A percentile compares a stretch with the other conserved stretches of the same genome.
These are phyloP conservation scores for Beauveria caledonica DNA, from an alignment of 2,329 filamentous ascomycete genomes.

Conservation along the genomic window DNA sequence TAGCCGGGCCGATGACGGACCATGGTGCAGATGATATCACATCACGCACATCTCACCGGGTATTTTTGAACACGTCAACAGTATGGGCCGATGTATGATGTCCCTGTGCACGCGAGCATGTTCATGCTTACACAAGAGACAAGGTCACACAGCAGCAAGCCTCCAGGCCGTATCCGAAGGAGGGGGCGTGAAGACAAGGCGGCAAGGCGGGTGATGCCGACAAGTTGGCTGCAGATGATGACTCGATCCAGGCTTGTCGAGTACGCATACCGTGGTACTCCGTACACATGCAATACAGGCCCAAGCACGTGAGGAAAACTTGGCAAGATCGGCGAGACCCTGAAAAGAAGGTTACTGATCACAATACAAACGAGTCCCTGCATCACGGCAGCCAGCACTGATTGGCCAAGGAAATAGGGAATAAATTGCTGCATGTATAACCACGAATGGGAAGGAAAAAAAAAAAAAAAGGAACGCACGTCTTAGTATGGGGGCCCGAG, in stretches of 20 bases:
- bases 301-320: neutral
- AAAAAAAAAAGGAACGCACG: neutral
- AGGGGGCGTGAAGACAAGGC: neutral
- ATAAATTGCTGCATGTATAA: neutral
- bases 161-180: neutral
- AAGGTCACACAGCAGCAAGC: neutral
- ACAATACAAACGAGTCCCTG: neutral
- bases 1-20: neutral
- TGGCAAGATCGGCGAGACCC: neutral
- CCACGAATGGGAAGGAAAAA: neutral
- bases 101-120: neutral
- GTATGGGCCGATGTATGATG: neutral
- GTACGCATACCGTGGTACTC: neutral
- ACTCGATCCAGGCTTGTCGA: neutral
- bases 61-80: constrained; percentile 1
- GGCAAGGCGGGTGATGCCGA: neutral
- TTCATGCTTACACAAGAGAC: neutral
- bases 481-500: neutral
- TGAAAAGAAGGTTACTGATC: neutral
- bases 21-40: neutral
- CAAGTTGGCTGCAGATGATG: neutral
- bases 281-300: neutral
- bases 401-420: neutral
- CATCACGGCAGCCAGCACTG: neutral
- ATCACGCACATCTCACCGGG: neutral